These are phyloP conservation scores for Diutina siamensis DNA, from an alignment of 1,139 yeast genomes.

Conservation along the genomic window DNA sequence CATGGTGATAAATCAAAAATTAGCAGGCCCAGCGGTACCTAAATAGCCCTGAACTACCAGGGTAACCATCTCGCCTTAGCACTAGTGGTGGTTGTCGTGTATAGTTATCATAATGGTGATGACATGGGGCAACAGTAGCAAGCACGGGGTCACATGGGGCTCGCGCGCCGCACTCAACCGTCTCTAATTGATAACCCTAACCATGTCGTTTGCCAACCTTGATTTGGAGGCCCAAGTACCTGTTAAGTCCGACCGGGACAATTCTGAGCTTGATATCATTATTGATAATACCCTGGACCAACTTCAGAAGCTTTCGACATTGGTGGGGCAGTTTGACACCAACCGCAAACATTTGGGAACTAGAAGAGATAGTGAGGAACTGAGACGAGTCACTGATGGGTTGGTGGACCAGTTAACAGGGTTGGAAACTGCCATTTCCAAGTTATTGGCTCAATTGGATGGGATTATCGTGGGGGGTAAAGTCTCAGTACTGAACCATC, in stretches of 20 bases:
- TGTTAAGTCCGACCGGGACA: not conserved
- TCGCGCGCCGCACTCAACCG: too few species aligned
- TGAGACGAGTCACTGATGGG: conserved; percentile 30
- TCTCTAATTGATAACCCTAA: not conserved
- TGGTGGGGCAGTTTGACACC: conserved; percentile 37
- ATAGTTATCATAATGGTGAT: too few species aligned
- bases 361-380: conserved; percentile 33
- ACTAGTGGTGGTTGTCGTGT: too few species aligned
- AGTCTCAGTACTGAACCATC: conserved; percentile 22
- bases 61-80: too few species aligned
- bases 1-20: too few species aligned
- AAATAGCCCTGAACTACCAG: too few species aligned
- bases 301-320: conserved; percentile 38
- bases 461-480: conserved; percentile 12
- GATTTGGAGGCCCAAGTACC: conserved; percentile 45
- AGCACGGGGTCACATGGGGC: too few species aligned
- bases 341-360: conserved; percentile 44
- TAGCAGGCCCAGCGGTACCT: too few species aligned
- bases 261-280: conserved; percentile 22
- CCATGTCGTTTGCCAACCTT: conserved; percentile 50
- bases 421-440: conserved; percentile 21
- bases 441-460: conserved; percentile 9
- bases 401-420: conserved; percentile 13
- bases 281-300: conserved; percentile 27
- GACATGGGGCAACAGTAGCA: too few species aligned